These are phyloP conservation scores for Rhodotorula sp. DNA, from an alignment of 1,284 basidiomycete genomes.

Conservation along the genomic window DNA sequence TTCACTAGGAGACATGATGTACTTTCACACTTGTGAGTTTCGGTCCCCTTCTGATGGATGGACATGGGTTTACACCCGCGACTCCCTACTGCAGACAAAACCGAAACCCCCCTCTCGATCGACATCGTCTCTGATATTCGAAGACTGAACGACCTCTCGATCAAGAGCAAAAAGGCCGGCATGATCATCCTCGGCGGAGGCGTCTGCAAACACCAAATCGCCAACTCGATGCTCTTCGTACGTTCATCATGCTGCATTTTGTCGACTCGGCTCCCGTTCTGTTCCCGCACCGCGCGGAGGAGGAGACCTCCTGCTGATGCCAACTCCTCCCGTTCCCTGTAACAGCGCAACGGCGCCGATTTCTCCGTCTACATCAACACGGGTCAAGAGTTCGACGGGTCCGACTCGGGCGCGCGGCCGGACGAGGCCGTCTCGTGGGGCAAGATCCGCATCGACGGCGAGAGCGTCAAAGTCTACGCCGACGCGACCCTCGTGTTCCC, in stretches of 20 bases:
- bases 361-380: conserved; percentile 98
- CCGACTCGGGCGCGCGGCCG: conserved; percentile 85
- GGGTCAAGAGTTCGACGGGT: conserved; percentile 98
- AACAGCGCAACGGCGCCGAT: conserved; percentile 92
- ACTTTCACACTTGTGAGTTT: conserved; percentile 79
- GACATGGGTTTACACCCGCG: too few relatives aligned
- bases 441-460: conserved; percentile 87
- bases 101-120: conserved; percentile 69
- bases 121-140: conserved; percentile 97
- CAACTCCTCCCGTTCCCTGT: background rate
- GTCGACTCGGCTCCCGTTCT: background rate
- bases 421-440: conserved; percentile 99
- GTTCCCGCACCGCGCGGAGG: background rate
- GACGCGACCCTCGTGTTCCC: conserved; percentile 90
- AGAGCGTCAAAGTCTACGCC: conserved; percentile 83
- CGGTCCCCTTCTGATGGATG: too few relatives aligned
- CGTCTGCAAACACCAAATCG: conserved; percentile 99
- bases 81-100: conserved; percentile 56
- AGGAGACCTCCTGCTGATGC: background rate
- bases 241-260: conserved; percentile 42
- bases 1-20: conserved; percentile 98
- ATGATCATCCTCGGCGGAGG: conserved; percentile 99
- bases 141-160: conserved; percentile 81
- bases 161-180: conserved; percentile 87
- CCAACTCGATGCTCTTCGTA: conserved; percentile 98